These are phyloP conservation scores for Chaetoceros tenuissimus DNA, from an alignment of 108 stramenopile genomes.

Conservation along the genomic window DNA sequence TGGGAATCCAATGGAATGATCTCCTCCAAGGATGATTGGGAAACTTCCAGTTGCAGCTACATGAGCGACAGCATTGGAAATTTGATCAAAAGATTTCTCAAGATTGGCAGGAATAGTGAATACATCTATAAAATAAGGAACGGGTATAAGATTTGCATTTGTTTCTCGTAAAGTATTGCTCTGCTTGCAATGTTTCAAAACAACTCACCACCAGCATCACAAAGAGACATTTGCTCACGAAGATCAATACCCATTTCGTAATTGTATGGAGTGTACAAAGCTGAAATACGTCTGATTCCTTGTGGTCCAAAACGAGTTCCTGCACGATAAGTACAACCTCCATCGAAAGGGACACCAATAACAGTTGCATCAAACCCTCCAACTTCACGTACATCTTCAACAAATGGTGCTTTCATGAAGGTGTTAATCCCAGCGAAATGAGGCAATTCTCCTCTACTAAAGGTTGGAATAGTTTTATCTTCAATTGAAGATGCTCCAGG, in stretches of 20 bases:
- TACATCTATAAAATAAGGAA: slow-evolving; percentile 55
- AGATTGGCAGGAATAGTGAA: slow-evolving; percentile 83
- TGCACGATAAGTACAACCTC: slow-evolving; percentile 71
- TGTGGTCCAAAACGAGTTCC: slow-evolving; percentile 80
- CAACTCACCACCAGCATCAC: slow-evolving; percentile 35
- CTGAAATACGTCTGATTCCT: slow-evolving; percentile 70
- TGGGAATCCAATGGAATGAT: slow-evolving; percentile 79
- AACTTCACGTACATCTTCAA: slow-evolving; percentile 50
- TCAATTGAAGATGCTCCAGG: slow-evolving; percentile 68
- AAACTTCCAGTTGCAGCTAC: slow-evolving; percentile 58
- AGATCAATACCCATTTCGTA: slow-evolving; percentile 79
- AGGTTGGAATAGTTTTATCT: slow-evolving; percentile 73
- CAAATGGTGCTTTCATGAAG: slow-evolving; percentile 75
- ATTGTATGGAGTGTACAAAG: slow-evolving; percentile 77
- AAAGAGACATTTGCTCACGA: slow-evolving; percentile 72
- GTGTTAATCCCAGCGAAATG: slow-evolving; percentile 84
- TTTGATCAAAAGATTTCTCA: slow-evolving; percentile 81
- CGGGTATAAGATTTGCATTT: too few relatives aligned
- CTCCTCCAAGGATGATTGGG: slow-evolving; percentile 78
- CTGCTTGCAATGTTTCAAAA: slow-evolving; percentile 36
- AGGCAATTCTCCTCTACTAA: slow-evolving; percentile 66
- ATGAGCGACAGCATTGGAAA: slow-evolving; percentile 74
- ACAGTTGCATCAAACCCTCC: slow-evolving; percentile 66
- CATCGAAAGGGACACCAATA: slow-evolving; percentile 79
- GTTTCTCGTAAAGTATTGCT: too few relatives aligned